These are phyloP conservation scores for Collybia sp. DNA, from an alignment of 768 basidiomycete species.

Conservation along the genomic window DNA sequence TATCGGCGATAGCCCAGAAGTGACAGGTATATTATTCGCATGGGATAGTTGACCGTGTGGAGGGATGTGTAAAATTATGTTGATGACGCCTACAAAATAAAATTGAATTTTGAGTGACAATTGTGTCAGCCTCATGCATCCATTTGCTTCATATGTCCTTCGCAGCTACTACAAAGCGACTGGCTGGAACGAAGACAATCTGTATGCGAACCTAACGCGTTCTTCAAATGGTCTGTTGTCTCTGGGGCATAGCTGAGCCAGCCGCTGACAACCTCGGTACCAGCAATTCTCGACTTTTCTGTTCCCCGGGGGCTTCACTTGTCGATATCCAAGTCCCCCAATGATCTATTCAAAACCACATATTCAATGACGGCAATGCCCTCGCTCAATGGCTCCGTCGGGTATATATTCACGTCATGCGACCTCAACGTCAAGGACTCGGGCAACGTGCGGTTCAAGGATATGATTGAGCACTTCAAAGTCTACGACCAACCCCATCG, in stretches of 20 bases:
- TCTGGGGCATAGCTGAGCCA: not conserved
- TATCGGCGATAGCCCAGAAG: not conserved
- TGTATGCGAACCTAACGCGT: slow-evolving; percentile 85
- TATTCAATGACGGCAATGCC: slow-evolving; percentile 93
- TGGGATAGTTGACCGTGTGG: too few relatives aligned
- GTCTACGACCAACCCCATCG: slow-evolving; percentile 77
- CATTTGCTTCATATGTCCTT: slow-evolving; percentile 84
- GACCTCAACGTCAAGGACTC: slow-evolving; percentile 69
- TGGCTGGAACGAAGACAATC: slow-evolving; percentile 96
- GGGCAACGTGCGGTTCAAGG: slow-evolving; percentile 73
- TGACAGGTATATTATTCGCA: too few relatives aligned
- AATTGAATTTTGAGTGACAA: too few relatives aligned
- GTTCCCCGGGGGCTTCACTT: slow-evolving; percentile 79
- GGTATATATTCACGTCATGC: slow-evolving; percentile 91
- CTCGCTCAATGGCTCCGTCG: slow-evolving; percentile 86
- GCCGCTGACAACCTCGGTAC: slow-evolving; percentile 6
- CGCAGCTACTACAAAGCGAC: slow-evolving; percentile 89
- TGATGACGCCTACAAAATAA: too few relatives aligned
- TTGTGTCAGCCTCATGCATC: slow-evolving; percentile 81
- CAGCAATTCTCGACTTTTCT: slow-evolving; percentile 89
- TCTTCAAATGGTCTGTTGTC: slow-evolving; percentile 70
- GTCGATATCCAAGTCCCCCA: slow-evolving; percentile 84
- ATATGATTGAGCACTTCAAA: slow-evolving; percentile 86
- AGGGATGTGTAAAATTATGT: too few relatives aligned
- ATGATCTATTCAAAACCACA: slow-evolving; percentile 82